Base-by-base conservation (phyloP, 176 grass and related monocot species). In the Eleusine indica region DNA sequence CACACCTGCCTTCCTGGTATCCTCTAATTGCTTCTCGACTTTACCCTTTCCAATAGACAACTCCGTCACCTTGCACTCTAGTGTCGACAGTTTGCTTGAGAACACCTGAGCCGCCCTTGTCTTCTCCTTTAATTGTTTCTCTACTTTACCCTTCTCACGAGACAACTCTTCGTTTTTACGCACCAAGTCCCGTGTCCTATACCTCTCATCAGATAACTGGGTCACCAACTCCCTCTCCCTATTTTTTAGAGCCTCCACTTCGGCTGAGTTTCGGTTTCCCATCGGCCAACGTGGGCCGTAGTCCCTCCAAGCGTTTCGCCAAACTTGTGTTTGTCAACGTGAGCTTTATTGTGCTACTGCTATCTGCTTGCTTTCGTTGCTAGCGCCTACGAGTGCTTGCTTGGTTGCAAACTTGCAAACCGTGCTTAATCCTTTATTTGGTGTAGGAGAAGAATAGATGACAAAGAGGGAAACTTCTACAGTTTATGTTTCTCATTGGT, bases 1-100 rank as follows among this genome's bases (percentile, higher is more conserved):
- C 21, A 25, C 7, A 10, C 21, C 21, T 9, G 57, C 57, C 19
- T 77, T 42, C 48, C 67, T 83, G 2, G 30, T 76, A 39, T 69
- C 52, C 76, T 75, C 71, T 42, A 73, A 21, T 43, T 75, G 56
- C 77, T 75, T 80, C 69, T 66, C 64, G 10, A 89, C 29, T 16
- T 84, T 83, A 11, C 30, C 62, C 67, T 79, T 78, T 30, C 79
- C 69, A 9, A 42, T 1, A 0, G 21, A 2, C 19, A 84, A 42
- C 40, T 80, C 57, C 37, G 48, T 68, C 70, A 89, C 82, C 65
- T 3, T 80, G 62, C 46, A 64, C 42, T 73, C 66, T 3, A 68
- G 74, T 3, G 21, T 86, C 18, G 74, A 49, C 56, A 82, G 78
- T 53, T 80, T 63, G 14, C 19, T 61, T 61, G 21, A 61, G 21